Evolutionary conservation across 192 early-diverging fungal genomes (phyloP).

Genomic region (Coemansia sp.): DNA sequence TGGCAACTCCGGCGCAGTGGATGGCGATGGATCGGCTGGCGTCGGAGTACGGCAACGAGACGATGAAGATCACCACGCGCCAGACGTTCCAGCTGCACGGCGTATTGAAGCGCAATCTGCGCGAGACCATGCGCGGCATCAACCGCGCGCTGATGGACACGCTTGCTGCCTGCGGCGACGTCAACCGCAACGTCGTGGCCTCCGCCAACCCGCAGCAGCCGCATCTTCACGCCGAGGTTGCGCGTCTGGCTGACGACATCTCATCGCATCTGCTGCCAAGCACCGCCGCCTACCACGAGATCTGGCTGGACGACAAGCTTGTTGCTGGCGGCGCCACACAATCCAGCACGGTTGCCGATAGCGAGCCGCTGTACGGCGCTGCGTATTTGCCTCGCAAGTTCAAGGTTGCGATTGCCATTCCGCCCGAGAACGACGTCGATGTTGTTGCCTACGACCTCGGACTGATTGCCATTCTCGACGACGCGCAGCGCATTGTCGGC

Average conservation of each 20-base stretch:
- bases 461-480: constrained; percentile 86
- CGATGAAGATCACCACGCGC: constrained; percentile 93
- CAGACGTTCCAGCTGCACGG: constrained; percentile 98
- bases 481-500: constrained; percentile 71
- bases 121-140: constrained; percentile 86
- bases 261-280: constrained; percentile 79
- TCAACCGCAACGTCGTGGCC: constrained; percentile 96
- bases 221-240: constrained; percentile 77
- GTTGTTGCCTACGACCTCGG: constrained; percentile 96
- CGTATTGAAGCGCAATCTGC: constrained; percentile 88
- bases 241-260: constrained; percentile 70
- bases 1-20: constrained; percentile 88
- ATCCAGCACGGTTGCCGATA: constrained; percentile 55
- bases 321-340: constrained; percentile 78
- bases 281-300: constrained; percentile 94
- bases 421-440: constrained; percentile 96
- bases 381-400: constrained; percentile 96
- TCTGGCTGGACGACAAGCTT: constrained; percentile 92
- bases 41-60: constrained; percentile 80
- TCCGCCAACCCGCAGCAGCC: constrained; percentile 83
- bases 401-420: constrained; percentile 94
- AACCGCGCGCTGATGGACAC: constrained; percentile 90
- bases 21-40: constrained; percentile 91
- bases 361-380: constrained; percentile 90
- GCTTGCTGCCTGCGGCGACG: constrained; percentile 96